phyloP scores from a whole-genome alignment of 2,329 filamentous ascomycete genomes.

The Mycocentrospora acerina region DNA sequence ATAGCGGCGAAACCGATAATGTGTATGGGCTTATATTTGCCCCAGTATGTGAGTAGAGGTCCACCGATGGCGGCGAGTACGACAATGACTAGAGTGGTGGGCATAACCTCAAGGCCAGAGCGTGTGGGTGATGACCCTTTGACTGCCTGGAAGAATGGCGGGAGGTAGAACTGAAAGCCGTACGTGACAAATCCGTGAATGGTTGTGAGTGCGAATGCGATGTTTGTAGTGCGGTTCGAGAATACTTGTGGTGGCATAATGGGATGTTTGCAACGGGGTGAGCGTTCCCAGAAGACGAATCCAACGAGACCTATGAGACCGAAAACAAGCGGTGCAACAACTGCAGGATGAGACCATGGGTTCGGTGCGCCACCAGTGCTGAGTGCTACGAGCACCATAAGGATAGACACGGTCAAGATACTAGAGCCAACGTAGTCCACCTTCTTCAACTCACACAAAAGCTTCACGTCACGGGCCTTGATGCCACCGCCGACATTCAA shows the following conservation, averaged over 20 bases:
- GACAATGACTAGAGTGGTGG: constrained; percentile 25
- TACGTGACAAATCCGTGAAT: constrained; percentile 34
- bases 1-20: constrained; percentile 24
- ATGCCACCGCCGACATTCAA: constrained; percentile 29
- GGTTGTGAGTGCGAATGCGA: constrained; percentile 38
- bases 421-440: constrained; percentile 49
- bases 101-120: constrained; percentile 32
- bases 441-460: constrained; percentile 20
- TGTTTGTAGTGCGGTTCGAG: constrained; percentile 43
- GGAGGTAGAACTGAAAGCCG: constrained; percentile 30
- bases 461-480: constrained; percentile 10
- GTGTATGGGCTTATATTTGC: constrained; percentile 32
- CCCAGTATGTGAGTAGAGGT: constrained; percentile 21
- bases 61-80: constrained; percentile 23
- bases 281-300: constrained; percentile 44
- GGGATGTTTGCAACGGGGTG: constrained; percentile 29
- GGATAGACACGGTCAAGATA: constrained; percentile 45
- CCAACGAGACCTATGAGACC: constrained; percentile 44
- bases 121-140: constrained; percentile 18
- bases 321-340: constrained; percentile 49
- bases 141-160: constrained; percentile 34
- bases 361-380: constrained; percentile 48
- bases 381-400: constrained; percentile 48
- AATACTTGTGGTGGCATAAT: constrained; percentile 51
- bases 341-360: constrained; percentile 45